Evolutionary conservation across 208 protist genomes (phyloP).

Genomic region (Wallacemonas rigidus): DNA sequence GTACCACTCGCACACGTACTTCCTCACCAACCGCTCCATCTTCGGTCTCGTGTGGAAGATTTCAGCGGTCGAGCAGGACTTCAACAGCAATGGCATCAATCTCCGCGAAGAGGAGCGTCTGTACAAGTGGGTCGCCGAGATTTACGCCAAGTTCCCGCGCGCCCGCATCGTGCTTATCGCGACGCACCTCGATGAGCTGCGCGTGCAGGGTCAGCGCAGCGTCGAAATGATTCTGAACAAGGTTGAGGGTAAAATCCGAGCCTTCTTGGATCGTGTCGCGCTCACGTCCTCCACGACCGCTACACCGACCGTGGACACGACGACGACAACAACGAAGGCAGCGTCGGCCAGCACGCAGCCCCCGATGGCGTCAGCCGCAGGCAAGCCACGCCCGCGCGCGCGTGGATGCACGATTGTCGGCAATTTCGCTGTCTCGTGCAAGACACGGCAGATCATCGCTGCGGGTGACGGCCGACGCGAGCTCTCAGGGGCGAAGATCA

Average conservation of each 20-base stretch:
- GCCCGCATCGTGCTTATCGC: conserved; percentile 80
- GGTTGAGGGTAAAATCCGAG: conserved; percentile 68
- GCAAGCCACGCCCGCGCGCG: not conserved
- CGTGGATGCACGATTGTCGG: conserved; percentile 54
- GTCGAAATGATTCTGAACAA: conserved; percentile 89
- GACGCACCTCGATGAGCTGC: conserved; percentile 90
- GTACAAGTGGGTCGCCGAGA: conserved; percentile 84
- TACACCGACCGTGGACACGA: not conserved
- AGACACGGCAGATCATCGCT: conserved; percentile 74
- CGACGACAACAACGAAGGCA: conserved; percentile 1
- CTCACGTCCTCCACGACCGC: not conserved
- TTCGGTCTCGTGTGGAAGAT: conserved; percentile 92
- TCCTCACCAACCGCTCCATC: conserved; percentile 84
- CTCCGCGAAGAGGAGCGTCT: conserved; percentile 79
- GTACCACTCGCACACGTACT: conserved; percentile 88
- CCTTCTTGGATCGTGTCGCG: conserved; percentile 63
- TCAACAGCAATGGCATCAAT: conserved; percentile 79
- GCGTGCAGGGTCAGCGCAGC: conserved; percentile 73
- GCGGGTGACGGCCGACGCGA: conserved; percentile 54
- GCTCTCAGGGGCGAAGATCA: conserved; percentile 71
- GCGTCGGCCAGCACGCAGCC: not conserved
- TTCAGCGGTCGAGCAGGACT: conserved; percentile 85
- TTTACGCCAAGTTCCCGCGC: conserved; percentile 83
- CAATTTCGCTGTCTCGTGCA: conserved; percentile 90
- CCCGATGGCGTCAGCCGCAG: not conserved